Evolutionary conservation across 352 stramenopile genomes (phyloP), one percentile per base, ranked within the genome.

Genomic region (Blastocystis hominis): DNA sequence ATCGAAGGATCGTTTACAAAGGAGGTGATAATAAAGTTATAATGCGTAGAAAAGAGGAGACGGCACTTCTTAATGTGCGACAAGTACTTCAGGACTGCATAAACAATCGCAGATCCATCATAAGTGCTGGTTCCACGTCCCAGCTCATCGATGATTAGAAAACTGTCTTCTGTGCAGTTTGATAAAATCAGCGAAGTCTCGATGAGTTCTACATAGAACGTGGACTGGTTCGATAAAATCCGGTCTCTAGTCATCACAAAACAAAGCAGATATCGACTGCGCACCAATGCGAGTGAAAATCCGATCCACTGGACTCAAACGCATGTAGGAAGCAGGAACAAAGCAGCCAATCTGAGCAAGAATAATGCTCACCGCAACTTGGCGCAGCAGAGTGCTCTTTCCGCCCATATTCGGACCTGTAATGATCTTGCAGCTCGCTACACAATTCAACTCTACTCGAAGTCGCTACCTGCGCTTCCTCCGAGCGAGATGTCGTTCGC

Each of bases 261-360:
- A 50, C 34, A 79, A 30, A 1, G 17, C 36, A 4, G 17, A 75
- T 61, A 72, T 17, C n/a, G 3, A 88, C 6, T 93, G 97, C 0
- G 97, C 97, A 50, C 97, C 97, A 55, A 99, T 95, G n/a, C 97
- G 93, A 24, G 97, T 99, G 89, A 98, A 99, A 72, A 99, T 98
- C 17, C 96, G 94, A 90, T 99, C 97, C 0, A 98, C 93, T 0
- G 96, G 96, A 56, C 93, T 98, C 55, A 99, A 89, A 40, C 55
- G 47, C 54, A 64, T 86, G 40, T 91, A 92, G n/a, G 93, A 90
- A 17, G 97, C 97, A 1, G 96, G 96, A 24, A 99, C 97, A 88
- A 96, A 99, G 89, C 95, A 98, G 15, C 97, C 97, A n/a, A 98
- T 94, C 91, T 99, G 97, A 10, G 97, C 97, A 89, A 99, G 94